Percentiles rank a stretch among this genome's conserved stretches.
These are phyloP conservation scores for Beauveria asiatica DNA, from an alignment of 2,329 filamentous ascomycete species.

Conservation along the genomic window DNA sequence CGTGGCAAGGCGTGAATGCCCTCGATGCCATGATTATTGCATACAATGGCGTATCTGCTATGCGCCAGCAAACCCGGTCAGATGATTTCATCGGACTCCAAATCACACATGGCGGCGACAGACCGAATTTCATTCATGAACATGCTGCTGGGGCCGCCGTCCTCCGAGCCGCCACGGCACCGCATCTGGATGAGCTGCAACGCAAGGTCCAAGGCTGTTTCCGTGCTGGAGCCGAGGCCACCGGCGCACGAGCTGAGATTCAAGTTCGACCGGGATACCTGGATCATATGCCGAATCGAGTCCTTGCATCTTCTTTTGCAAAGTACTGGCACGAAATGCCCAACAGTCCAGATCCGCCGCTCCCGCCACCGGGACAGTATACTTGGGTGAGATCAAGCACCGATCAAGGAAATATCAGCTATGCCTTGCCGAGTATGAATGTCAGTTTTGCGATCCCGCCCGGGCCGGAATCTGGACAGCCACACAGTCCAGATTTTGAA, in stretches of 20 bases:
- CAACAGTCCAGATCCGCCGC: slow-evolving; percentile 17
- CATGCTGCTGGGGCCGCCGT: slow-evolving; percentile 30
- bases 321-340: slow-evolving; percentile 34
- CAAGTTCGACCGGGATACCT: slow-evolving; percentile 34
- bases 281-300: slow-evolving; percentile 45
- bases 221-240: slow-evolving; percentile 28
- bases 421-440: slow-evolving; percentile 46
- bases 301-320: slow-evolving; percentile 36
- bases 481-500: slow-evolving; percentile 18
- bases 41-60: slow-evolving; percentile 39
- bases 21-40: slow-evolving; percentile 46
- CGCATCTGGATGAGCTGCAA: slow-evolving; percentile 29
- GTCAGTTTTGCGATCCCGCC: slow-evolving; percentile 43
- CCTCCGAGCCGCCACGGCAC: slow-evolving; percentile 17
- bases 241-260: slow-evolving; percentile 39
- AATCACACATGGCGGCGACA: slow-evolving; percentile 43
- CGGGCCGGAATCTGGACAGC: slow-evolving; percentile 16
- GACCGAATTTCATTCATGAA: slow-evolving; percentile 49
- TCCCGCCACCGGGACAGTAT: slow-evolving; percentile 30
- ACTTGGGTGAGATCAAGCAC: slow-evolving; percentile 44
- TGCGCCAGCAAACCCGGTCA: slow-evolving; percentile 48
- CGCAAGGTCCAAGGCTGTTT: slow-evolving; percentile 35
- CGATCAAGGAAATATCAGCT: slow-evolving; percentile 51
- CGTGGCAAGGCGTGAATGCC: slow-evolving; percentile 52
- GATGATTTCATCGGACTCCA: slow-evolving; percentile 42